phyloP scores from a whole-genome alignment of 2,329 filamentous ascomycete species.

The Talaromyces sp. region DNA sequence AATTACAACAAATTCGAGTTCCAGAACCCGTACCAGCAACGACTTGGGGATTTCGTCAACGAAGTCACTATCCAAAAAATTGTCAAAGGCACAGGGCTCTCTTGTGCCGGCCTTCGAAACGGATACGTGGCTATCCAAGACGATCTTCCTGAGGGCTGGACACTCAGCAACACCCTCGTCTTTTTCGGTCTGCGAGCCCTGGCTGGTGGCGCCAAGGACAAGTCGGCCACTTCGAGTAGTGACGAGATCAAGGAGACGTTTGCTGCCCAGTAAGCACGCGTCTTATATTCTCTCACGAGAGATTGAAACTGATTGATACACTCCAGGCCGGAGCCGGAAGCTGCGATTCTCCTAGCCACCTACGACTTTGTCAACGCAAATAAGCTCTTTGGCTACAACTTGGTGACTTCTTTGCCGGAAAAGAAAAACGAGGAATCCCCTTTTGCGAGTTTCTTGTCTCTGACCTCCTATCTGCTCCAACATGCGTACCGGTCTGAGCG shows the following conservation, averaged over 20 bases:
- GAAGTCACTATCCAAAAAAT: conserved; percentile 80
- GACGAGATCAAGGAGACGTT: conserved; percentile 83
- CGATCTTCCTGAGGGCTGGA: conserved; percentile 87
- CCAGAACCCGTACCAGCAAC: conserved; percentile 89
- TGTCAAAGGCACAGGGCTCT: conserved; percentile 67
- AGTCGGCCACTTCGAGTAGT: conserved; percentile 57
- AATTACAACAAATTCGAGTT: conserved; percentile 99
- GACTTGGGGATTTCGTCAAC: conserved; percentile 93
- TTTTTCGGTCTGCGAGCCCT: conserved; percentile 80
- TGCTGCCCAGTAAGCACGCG: conserved; percentile 60
- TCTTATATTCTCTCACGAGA: conserved; percentile 12
- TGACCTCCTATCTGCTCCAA: conserved; percentile 88
- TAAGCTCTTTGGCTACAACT: conserved; percentile 85
- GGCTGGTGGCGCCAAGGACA: conserved; percentile 61
- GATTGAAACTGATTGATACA: conserved; percentile 17
- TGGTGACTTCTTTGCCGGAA: conserved; percentile 62
- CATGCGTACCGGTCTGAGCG: conserved; percentile 82
- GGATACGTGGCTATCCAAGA: conserved; percentile 84
- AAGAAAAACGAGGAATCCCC: conserved; percentile 64
- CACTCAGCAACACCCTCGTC: conserved; percentile 69
- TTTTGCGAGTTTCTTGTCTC: conserved; percentile 75
- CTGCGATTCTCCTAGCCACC: conserved; percentile 72
- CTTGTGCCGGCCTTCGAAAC: conserved; percentile 62
- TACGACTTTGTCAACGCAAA: conserved; percentile 95
- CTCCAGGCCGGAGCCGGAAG: conserved; percentile 68